Percentiles rank a stretch among this genome's conserved stretches.
Evolutionary conservation across 2,329 filamentous ascomycete species (phyloP).

Genomic region (Metarhizium sp.): DNA sequence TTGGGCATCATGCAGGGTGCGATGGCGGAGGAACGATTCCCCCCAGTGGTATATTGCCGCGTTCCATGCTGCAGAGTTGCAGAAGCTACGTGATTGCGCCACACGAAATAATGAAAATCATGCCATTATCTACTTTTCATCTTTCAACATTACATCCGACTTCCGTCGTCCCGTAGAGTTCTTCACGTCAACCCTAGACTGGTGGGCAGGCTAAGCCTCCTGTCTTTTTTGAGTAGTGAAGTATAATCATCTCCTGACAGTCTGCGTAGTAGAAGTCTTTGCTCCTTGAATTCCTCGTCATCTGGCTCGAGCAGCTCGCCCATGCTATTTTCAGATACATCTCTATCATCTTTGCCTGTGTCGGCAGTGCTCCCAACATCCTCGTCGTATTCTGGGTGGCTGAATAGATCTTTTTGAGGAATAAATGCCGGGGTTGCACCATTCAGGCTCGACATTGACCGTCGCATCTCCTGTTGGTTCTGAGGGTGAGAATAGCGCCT

Average conservation of each 20-base stretch:
- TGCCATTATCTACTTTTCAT: no score
- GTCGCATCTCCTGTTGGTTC: not conserved
- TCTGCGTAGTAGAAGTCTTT: not conserved
- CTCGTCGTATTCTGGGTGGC: not conserved
- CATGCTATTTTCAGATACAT: not conserved
- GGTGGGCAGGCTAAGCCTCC: not conserved
- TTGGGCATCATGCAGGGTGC: not conserved
- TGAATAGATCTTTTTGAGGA: conserved; percentile 9
- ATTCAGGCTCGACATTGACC: conserved; percentile 14
- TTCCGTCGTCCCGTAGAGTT: not conserved
- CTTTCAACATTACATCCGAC: no score
- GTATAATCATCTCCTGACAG: not conserved
- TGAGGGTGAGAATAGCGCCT: not conserved
- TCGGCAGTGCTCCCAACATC: not conserved
- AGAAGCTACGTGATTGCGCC: not conserved
- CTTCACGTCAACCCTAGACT: not conserved
- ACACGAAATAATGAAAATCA: not conserved
- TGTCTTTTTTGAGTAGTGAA: not conserved
- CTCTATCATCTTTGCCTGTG: not conserved
- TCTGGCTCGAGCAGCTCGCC: not conserved
- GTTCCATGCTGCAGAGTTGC: no score
- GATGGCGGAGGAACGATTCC: not conserved
- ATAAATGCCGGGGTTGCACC: conserved; percentile 22
- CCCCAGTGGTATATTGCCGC: not conserved
- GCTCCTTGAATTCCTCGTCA: not conserved